phyloP scores from a whole-genome alignment of 2,329 filamentous ascomycete genomes.

The Venturia effusa region DNA sequence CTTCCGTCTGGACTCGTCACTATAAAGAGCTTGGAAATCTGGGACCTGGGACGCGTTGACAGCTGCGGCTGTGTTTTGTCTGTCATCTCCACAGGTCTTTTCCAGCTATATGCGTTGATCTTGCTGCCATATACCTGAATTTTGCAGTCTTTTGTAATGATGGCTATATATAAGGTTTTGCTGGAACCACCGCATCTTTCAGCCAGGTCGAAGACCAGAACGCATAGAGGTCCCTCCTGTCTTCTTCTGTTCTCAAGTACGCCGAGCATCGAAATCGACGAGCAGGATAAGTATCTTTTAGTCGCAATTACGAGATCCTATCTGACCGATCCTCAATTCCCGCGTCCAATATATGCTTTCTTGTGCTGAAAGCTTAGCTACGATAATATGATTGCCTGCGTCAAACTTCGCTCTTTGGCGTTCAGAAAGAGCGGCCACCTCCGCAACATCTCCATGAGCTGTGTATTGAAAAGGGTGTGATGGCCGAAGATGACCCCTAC shows the following conservation, averaged over 20 bases:
- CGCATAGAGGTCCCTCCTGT: background rate
- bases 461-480: background rate
- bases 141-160: too few species aligned
- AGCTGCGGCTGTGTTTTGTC: too few species aligned
- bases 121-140: too few species aligned
- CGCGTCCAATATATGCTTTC: background rate
- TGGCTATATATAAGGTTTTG: too few species aligned
- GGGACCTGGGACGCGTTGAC: background rate
- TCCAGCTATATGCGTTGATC: too few species aligned
- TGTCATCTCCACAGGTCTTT: too few species aligned
- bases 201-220: background rate
- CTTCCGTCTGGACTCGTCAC: background rate
- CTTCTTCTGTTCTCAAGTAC: background rate
- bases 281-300: background rate
- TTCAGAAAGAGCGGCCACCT: background rate
- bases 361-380: background rate
- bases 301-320: background rate
- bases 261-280: background rate
- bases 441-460: background rate
- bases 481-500: background rate
- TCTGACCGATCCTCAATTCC: background rate
- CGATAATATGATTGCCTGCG: background rate
- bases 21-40: background rate
- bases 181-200: background rate
- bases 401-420: background rate